phyloP scores from a whole-genome alignment of 129 eudicot species.

The Chrysanthemum makinoi region DNA sequence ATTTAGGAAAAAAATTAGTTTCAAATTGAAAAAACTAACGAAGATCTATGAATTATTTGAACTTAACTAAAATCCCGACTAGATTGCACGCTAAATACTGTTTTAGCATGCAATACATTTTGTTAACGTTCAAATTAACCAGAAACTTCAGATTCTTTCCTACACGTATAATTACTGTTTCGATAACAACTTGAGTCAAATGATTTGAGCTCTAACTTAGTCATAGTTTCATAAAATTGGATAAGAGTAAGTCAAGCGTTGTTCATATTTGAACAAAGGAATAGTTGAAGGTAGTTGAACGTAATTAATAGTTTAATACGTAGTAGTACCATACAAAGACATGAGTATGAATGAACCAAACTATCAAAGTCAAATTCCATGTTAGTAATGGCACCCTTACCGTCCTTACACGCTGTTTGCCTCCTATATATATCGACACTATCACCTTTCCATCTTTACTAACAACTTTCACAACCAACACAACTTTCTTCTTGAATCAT shows the following conservation, averaged over 20 bases:
- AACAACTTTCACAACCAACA: neutral
- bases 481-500: neutral
- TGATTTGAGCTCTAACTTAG: no score
- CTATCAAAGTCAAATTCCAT: constrained; percentile 19
- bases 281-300: constrained; percentile 20
- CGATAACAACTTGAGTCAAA: no score
- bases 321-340: neutral
- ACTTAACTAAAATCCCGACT: no score
- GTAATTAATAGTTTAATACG: neutral
- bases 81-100: no score
- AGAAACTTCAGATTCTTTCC: no score
- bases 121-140: no score
- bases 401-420: constrained; percentile 29
- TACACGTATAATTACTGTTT: no score
- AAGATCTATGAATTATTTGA: no score
- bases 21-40: no score
- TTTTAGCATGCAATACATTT: no score
- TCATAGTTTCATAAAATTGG: neutral
- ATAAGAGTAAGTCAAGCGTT: constrained; percentile 3
- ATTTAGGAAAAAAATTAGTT: no score
- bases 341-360: neutral
- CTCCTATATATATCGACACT: constrained; percentile 26
- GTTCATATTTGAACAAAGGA: neutral
- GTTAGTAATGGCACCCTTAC: constrained; percentile 21
- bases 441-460: neutral